Conservation (phyloP, 192 early-diverging fungal genomes). For the Phlyctochytrium bullatum region DNA sequence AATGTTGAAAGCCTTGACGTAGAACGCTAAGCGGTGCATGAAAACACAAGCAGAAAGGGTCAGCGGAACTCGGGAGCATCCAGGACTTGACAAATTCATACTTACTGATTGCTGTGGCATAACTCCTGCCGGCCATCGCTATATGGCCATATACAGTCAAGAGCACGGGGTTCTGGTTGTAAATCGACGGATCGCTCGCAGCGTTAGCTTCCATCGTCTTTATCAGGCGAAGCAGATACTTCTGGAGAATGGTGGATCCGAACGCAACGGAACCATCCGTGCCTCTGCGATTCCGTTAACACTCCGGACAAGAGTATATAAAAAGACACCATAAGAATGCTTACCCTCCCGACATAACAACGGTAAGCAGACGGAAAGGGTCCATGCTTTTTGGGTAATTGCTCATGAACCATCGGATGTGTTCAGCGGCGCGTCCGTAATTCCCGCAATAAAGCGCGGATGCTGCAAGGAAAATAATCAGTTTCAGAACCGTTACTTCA, state of each 20-base stretch:
- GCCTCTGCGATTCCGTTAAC: slow-evolving; percentile 17
- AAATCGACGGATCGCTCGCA: slow-evolving; percentile 22
- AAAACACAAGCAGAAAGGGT: not conserved
- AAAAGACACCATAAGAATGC: too few species aligned
- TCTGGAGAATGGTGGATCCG: slow-evolving; percentile 45
- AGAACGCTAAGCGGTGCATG: slow-evolving; percentile 26
- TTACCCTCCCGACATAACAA: slow-evolving; percentile 41
- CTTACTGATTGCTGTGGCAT: slow-evolving; percentile 60
- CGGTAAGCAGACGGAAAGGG: slow-evolving; percentile 49
- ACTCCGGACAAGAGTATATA: not conserved
- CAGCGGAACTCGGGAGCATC: too few species aligned
- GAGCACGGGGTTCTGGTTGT: slow-evolving; percentile 47
- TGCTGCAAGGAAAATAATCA: slow-evolving; percentile 15
- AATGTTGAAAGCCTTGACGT: slow-evolving; percentile 55
- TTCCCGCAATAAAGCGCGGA: slow-evolving; percentile 37
- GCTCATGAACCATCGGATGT: slow-evolving; percentile 29
- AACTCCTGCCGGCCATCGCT: slow-evolving; percentile 48
- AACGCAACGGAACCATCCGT: slow-evolving; percentile 44
- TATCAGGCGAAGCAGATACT: slow-evolving; percentile 56
- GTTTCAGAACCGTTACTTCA: not conserved
- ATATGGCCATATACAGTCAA: slow-evolving; percentile 63
- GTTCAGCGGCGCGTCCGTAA: slow-evolving; percentile 29
- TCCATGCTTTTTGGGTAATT: slow-evolving; percentile 28
- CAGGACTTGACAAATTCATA: too few species aligned
- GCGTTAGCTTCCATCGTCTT: slow-evolving; percentile 38